Evolutionary conservation across 2,329 filamentous ascomycete genomes (phyloP).

Genomic region (Colletotrichum shisoi): DNA sequence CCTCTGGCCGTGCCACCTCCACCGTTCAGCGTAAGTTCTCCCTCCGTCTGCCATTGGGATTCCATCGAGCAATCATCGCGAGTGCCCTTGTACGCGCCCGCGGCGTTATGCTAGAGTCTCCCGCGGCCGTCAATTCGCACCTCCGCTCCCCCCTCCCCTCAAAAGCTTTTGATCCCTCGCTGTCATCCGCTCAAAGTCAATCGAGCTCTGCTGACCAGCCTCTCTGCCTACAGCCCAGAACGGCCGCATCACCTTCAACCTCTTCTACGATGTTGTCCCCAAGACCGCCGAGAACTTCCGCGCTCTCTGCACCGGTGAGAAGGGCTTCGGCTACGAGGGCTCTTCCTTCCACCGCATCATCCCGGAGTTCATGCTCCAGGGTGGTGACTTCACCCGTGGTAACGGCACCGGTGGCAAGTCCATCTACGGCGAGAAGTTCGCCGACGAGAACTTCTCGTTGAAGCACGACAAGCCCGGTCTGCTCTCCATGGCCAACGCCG

Average conservation of each 20-base stretch:
- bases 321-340: slow-evolving; percentile 83
- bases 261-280: slow-evolving; percentile 85
- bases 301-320: slow-evolving; percentile 80
- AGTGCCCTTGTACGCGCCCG: background rate
- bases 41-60: slow-evolving; percentile 35
- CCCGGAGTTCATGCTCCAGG: slow-evolving; percentile 93
- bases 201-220: slow-evolving; percentile 31
- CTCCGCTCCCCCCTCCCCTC: background rate
- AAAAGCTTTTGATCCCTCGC: background rate
- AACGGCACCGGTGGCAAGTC: slow-evolving; percentile 92
- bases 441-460: slow-evolving; percentile 86
- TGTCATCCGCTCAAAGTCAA: background rate
- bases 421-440: slow-evolving; percentile 95
- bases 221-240: slow-evolving; percentile 65
- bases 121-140: background rate
- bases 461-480: slow-evolving; percentile 79
- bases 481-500: slow-evolving; percentile 95
- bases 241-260: slow-evolving; percentile 87
- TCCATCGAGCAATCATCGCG: slow-evolving; percentile 25
- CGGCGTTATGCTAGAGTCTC: background rate
- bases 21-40: slow-evolving; percentile 69
- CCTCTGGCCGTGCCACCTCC: slow-evolving; percentile 62
- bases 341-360: slow-evolving; percentile 94
- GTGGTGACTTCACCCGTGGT: slow-evolving; percentile 91
- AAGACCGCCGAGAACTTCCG: slow-evolving; percentile 89